These are phyloP conservation scores for Oxyria digyna DNA, from an alignment of 148 eudicot genomes.

Conservation along the genomic window DNA sequence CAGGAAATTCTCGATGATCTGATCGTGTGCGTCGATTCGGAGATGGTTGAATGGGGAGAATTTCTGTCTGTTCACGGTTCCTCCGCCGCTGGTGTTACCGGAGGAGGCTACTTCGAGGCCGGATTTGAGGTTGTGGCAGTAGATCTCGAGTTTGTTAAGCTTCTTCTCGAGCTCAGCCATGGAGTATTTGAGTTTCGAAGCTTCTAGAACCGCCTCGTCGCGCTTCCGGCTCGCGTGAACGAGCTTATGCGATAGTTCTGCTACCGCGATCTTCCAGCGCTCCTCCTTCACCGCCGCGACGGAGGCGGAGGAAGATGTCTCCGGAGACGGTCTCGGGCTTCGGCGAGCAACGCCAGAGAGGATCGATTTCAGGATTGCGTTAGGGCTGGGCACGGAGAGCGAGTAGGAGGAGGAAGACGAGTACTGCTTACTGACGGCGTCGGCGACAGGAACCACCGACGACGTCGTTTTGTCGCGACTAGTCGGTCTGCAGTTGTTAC, in stretches of 20 bases:
- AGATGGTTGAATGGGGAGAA: constrained; percentile 9
- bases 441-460: constrained; percentile 19
- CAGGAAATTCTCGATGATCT: constrained; percentile 49
- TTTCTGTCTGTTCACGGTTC: not conserved
- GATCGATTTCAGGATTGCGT: constrained; percentile 53
- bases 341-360: constrained; percentile 34
- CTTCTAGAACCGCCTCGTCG: constrained; percentile 73
- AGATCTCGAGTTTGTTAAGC: constrained; percentile 61
- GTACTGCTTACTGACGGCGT: constrained; percentile 2
- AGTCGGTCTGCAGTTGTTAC: constrained; percentile 75
- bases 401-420: not conserved
- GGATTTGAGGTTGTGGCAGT: constrained; percentile 61
- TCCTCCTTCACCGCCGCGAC: constrained; percentile 29
- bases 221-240: constrained; percentile 47
- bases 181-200: constrained; percentile 58
- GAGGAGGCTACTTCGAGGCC: constrained; percentile 31
- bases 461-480: constrained; percentile 43
- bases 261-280: constrained; percentile 50
- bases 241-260: constrained; percentile 68
- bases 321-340: constrained; percentile 32
- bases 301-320: constrained; percentile 14
- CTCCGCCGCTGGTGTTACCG: not conserved
- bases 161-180: constrained; percentile 76
- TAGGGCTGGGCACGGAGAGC: constrained; percentile 25
- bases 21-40: constrained; percentile 19